Evolutionary conservation across 495 filamentous ascomycete genomes (phyloP), one percentile per base, ranked within the genome.

Genomic region (Achaetomiella virescens): DNA sequence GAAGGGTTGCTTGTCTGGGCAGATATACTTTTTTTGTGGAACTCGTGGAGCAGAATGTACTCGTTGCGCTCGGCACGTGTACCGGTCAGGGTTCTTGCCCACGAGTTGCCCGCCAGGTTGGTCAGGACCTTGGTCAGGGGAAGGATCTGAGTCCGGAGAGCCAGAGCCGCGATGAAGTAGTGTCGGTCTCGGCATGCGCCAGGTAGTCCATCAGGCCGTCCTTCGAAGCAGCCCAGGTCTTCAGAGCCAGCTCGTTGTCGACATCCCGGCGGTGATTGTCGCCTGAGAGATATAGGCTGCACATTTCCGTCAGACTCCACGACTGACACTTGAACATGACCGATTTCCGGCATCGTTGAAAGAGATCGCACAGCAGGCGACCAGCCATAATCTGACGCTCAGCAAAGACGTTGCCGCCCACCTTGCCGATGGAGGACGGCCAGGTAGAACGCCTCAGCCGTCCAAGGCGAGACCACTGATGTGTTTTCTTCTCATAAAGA

Each of bases 251-350:
- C 56, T 96, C 93, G 59, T 84, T 90, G 68, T 98, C 91, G 11
- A 97, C 64, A 15, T 97, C 95, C 31, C 85, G 79, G 18, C 93
- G 84, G 22, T 72, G 73, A 63, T 81, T 82, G 43, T 81, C 83
- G 10, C 81, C 86, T 6, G 66, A 63, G 8, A 98, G 84, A 58
- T 96, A 91, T 22, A 97, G 78, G 44, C 84, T 87, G 70, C 90
- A 95, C 89, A 98, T 98, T 70, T 98, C 93, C 0, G 90, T 93
- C 69, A 98, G 77, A 72, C 85, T 96, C 95, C 95, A 98, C 5
- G 90, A 93, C 67, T 96, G 91, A 67, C 93, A 98, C 75, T 95
- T 95, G 58, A 82, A 87, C 91, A 96, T 97, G 46, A 92, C 82
- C 22, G 91, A 97, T 80, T 96, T 70, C 93, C 93, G 67, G 95